phyloP scores from a whole-genome alignment of 2,329 filamentous ascomycete genomes.

The Epichloe brachyelytri region DNA sequence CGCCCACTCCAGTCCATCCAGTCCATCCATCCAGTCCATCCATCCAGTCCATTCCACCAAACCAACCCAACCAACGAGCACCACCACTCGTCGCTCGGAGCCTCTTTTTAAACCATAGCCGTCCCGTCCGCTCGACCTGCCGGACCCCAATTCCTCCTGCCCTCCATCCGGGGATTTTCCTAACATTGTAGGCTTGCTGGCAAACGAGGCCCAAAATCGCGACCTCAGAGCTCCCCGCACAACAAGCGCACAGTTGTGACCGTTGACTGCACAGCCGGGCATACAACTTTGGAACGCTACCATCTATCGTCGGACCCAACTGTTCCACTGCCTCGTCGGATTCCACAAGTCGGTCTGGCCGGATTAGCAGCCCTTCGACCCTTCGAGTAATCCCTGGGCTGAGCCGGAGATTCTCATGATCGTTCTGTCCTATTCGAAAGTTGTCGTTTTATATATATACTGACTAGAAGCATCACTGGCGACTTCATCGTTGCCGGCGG shows the following conservation, averaged over 20 bases:
- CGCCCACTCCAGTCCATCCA: no score
- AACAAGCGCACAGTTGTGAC: slow-evolving; percentile 1
- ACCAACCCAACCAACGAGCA: slow-evolving; percentile 4
- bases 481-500: slow-evolving; percentile 1
- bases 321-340: neutral
- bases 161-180: slow-evolving; percentile 9
- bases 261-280: slow-evolving; percentile 1
- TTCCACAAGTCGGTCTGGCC: neutral
- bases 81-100: slow-evolving; percentile 13
- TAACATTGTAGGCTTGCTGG: slow-evolving; percentile 13
- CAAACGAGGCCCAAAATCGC: slow-evolving; percentile 10
- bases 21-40: neutral
- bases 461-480: neutral
- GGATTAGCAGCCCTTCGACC: neutral
- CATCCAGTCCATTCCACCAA: neutral
- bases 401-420: slow-evolving; percentile 10
- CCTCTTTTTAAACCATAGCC: slow-evolving; percentile 17
- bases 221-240: slow-evolving; percentile 9
- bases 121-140: slow-evolving; percentile 16
- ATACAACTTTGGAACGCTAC: neutral
- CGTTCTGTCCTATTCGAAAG: neutral
- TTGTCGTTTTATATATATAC: neutral
- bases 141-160: slow-evolving; percentile 4
- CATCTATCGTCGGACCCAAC: slow-evolving; percentile 1
- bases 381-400: slow-evolving; percentile 5